Base-by-base conservation (phyloP, 306 rosid genomes). In the Prunus persica region DNA sequence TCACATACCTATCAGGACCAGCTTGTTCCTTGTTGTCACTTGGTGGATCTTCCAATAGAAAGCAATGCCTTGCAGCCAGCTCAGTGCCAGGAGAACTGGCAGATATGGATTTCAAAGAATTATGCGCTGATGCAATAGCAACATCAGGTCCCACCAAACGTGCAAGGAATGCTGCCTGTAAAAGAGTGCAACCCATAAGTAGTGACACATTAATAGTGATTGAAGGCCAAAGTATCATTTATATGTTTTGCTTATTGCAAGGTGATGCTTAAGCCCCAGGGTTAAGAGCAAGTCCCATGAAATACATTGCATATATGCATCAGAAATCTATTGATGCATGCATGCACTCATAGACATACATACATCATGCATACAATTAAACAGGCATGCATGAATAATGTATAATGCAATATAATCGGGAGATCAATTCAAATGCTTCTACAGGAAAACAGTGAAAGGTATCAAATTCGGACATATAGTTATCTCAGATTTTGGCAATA, bases 121-220 rank as follows among this genome's bases (percentile, higher is more conserved):
- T 80, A 82, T 84, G 98, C 25, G 97, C 87, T 56, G 98, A 91
- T 71, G 93, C 96, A 87, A 87, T 79, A 19, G 89, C 96, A 79
- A 86, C 55, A 80, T 93, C 97, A 64, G 98, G 77, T 84, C 97
- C 93, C 75, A 86, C 91, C 84, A 93, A 78, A 47, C 82, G 86
- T 84, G 90, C 84, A 28, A 91, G 88, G 85, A 93, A 89, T 57
- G 88, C 83, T 79, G 96, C 97, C 98, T 93, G 88, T 46, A 76
- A 82, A 71, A 77, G 69, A 84, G 70, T 60, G 66, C 76, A 69
- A 32, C 61, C 47, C 2, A 10, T 74, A 34, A 61, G 49, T 49
- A 58, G 52, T 52, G 55, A 68, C 32, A 72, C 52, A 61, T 49
- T 60, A 55, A 18, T 43, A 63, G 19, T 41, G 45, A 13, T 52